These are phyloP conservation scores for Fraxinus excelsior DNA, from an alignment of 257 asterid species.

Conservation along the genomic window DNA sequence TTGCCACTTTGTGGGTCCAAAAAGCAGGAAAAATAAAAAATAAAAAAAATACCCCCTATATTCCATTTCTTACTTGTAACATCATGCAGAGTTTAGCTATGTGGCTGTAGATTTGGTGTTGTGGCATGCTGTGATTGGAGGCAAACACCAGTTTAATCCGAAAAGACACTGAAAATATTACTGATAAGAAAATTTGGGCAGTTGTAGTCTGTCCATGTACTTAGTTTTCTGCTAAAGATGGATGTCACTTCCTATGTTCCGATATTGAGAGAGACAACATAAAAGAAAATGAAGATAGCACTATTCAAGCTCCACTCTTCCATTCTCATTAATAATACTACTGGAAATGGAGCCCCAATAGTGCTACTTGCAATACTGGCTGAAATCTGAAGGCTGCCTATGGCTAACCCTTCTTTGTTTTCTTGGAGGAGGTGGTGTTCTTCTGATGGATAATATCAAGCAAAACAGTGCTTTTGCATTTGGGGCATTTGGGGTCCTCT, in stretches of 20 bases:
- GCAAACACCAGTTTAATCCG: slow-evolving; percentile 19
- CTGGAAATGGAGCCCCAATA: slow-evolving; percentile 63
- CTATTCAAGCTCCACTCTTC: slow-evolving; percentile 67
- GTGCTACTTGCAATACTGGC: slow-evolving; percentile 36
- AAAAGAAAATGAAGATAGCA: slow-evolving; percentile 35
- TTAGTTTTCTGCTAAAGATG: slow-evolving; percentile 34
- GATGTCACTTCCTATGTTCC: slow-evolving; percentile 10
- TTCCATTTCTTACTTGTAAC: neutral
- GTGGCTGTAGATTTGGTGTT: slow-evolving; percentile 21
- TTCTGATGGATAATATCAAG: slow-evolving; percentile 56
- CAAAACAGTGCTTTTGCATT: slow-evolving; percentile 82
- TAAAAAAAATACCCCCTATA: neutral
- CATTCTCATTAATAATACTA: neutral
- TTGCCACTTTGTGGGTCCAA: slow-evolving; percentile 33
- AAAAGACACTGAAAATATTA: slow-evolving; percentile 24
- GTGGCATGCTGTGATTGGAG: slow-evolving; percentile 38
- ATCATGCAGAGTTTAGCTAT: neutral
- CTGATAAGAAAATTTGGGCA: slow-evolving; percentile 28
- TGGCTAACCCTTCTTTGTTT: slow-evolving; percentile 33
- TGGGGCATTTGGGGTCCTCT: slow-evolving; percentile 82
- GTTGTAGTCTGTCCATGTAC: slow-evolving; percentile 20
- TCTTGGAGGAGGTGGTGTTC: slow-evolving; percentile 27
- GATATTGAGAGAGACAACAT: neutral
- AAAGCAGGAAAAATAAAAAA: slow-evolving; percentile 9
- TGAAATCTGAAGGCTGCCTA: neutral